Evolutionary conservation across 2,329 filamentous ascomycete genomes (phyloP).

Genomic region (Pseudopithomyces maydicus): DNA sequence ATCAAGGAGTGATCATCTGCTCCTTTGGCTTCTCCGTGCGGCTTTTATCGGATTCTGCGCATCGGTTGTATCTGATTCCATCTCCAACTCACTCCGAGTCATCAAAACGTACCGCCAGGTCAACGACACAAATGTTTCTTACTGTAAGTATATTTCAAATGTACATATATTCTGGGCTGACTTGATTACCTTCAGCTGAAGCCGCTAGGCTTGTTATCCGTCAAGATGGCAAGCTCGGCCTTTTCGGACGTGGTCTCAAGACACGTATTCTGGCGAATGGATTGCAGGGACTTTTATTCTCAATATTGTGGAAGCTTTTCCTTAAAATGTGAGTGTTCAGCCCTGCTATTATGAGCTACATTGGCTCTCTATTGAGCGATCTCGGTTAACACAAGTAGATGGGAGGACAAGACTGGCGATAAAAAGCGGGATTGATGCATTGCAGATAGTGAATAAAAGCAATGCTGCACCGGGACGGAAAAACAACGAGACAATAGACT

Average conservation of each 20-base stretch:
- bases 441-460: too few relatives aligned
- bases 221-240: conserved; percentile 27
- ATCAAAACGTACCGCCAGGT: conserved; percentile 39
- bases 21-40: conserved; percentile 30
- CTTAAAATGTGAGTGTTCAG: conserved; percentile 22
- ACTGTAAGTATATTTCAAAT: conserved; percentile 8
- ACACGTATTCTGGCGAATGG: conserved; percentile 38
- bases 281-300: conserved; percentile 36
- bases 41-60: conserved; percentile 38
- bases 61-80: conserved; percentile 32
- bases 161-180: not conserved
- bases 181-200: conserved; percentile 11
- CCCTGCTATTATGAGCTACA: not conserved
- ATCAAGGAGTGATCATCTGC: conserved; percentile 20
- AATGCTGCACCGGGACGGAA: too few relatives aligned
- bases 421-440: not conserved
- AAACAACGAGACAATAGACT: too few relatives aligned
- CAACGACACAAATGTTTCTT: conserved; percentile 32
- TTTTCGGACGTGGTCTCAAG: conserved; percentile 34
- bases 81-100: conserved; percentile 34
- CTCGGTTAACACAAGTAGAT: not conserved
- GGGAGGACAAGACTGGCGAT: conserved; percentile 10
- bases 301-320: conserved; percentile 36
- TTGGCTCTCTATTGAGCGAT: not conserved
- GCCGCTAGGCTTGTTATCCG: conserved; percentile 30